phyloP scores from a whole-genome alignment of 129 eudicot species.

The Ambrosia artemisiifolia region DNA sequence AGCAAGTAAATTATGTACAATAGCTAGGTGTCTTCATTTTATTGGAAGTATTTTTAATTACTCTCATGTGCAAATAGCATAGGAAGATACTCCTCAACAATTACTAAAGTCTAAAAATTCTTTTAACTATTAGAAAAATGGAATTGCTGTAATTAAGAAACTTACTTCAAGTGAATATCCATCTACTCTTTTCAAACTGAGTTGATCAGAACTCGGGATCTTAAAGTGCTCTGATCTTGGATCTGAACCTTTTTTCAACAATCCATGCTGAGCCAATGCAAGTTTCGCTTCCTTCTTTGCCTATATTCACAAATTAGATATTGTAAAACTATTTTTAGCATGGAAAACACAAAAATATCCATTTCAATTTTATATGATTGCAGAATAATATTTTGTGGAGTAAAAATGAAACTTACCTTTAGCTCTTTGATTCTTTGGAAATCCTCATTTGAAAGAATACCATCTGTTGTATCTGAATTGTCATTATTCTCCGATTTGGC shows the following conservation, averaged over 20 bases:
- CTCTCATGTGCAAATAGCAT: neutral
- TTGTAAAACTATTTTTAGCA: neutral
- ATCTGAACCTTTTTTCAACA: constrained; percentile 48
- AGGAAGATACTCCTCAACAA: neutral
- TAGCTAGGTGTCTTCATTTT: neutral
- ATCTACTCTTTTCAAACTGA: constrained; percentile 75
- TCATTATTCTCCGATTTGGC: constrained; percentile 32
- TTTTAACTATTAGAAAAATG: neutral
- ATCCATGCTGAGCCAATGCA: constrained; percentile 65
- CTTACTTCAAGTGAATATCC: constrained; percentile 72
- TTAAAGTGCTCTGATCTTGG: constrained; percentile 49
- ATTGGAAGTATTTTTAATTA: neutral
- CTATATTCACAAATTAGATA: constrained; percentile 32
- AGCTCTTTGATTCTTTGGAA: constrained; percentile 74
- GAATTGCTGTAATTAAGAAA: constrained; percentile 5
- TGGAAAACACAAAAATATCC: neutral
- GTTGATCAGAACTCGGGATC: constrained; percentile 75
- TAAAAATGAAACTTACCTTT: constrained; percentile 42
- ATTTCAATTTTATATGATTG: neutral
- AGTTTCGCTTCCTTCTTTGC: constrained; percentile 71
- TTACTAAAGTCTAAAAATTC: neutral
- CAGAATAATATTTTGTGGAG: neutral
- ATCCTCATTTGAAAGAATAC: constrained; percentile 89
- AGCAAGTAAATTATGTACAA: neutral
- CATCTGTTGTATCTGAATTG: constrained; percentile 37